Evolutionary conservation across 1,284 basidiomycete genomes (phyloP).

Genomic region (Earliella scabrosa): DNA sequence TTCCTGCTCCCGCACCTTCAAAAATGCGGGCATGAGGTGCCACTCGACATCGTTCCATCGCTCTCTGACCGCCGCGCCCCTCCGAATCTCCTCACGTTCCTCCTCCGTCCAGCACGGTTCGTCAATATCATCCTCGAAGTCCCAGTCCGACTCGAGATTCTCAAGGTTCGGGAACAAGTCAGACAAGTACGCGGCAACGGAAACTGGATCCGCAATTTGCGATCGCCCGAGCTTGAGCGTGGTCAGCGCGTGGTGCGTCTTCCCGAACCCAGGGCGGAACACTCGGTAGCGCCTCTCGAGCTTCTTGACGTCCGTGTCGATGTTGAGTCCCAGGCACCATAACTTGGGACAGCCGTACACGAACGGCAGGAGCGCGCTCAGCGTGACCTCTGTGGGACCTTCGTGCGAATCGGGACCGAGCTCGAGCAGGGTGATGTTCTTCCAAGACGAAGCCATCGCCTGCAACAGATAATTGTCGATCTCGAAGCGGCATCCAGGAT

Average conservation of each 20-base stretch:
- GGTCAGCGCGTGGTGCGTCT: background rate
- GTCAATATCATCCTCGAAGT: background rate
- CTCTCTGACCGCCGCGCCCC: background rate
- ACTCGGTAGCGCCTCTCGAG: no score
- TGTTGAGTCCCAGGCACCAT: no score
- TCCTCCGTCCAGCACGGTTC: background rate
- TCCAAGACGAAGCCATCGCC: background rate
- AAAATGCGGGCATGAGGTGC: background rate
- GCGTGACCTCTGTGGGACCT: background rate
- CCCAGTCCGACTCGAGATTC: background rate
- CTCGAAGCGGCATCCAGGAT: background rate
- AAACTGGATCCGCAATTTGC: no score
- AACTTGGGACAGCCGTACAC: no score
- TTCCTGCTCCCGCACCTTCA: background rate
- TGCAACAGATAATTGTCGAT: background rate
- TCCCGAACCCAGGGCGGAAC: no score
- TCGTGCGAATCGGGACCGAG: background rate
- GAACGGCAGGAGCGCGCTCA: no score
- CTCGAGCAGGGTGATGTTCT: background rate
- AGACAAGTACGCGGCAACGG: conserved; percentile 7
- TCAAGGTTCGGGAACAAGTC: background rate
- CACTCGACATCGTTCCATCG: background rate
- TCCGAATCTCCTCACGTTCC: background rate
- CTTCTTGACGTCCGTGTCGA: no score
- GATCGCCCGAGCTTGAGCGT: conserved; percentile 4